Conservation (phyloP, 352 stramenopile species). For the Pythium myriotylum region DNA sequence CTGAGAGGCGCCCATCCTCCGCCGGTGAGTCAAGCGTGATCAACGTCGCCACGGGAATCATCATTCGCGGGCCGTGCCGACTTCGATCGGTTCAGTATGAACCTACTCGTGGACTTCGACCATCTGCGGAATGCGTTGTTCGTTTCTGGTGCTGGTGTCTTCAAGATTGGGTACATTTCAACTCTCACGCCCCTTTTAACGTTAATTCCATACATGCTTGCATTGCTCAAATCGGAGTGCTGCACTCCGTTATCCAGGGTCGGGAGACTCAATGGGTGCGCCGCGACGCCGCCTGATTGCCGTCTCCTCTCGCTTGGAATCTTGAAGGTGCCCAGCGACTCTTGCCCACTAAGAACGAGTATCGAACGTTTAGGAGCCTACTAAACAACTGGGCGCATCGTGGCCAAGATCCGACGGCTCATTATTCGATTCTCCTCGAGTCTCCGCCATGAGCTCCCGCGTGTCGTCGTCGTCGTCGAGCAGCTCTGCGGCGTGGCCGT, state of each 20-base stretch:
- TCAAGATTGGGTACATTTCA: constrained; percentile 2
- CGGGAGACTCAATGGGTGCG: no score
- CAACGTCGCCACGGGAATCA: background rate
- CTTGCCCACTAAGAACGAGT: no score
- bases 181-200: constrained; percentile 1
- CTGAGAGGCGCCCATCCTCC: no score
- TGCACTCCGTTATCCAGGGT: no score
- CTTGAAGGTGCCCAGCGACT: no score
- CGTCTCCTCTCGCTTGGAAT: no score
- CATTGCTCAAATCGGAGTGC: no score
- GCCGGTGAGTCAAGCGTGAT: no score
- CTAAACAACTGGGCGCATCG: no score
- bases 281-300: no score
- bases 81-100: constrained; percentile 1
- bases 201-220: no score
- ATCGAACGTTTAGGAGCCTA: no score
- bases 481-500: constrained; percentile 18
- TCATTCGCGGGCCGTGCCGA: background rate
- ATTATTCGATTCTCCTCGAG: background rate
- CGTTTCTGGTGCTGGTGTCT: background rate
- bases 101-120: background rate
- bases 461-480: constrained; percentile 20
- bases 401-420: background rate
- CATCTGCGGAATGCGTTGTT: background rate
- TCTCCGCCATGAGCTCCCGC: constrained; percentile 18